Conservation (phyloP, 2,329 filamentous ascomycete species). For the Fusarium sp. region DNA sequence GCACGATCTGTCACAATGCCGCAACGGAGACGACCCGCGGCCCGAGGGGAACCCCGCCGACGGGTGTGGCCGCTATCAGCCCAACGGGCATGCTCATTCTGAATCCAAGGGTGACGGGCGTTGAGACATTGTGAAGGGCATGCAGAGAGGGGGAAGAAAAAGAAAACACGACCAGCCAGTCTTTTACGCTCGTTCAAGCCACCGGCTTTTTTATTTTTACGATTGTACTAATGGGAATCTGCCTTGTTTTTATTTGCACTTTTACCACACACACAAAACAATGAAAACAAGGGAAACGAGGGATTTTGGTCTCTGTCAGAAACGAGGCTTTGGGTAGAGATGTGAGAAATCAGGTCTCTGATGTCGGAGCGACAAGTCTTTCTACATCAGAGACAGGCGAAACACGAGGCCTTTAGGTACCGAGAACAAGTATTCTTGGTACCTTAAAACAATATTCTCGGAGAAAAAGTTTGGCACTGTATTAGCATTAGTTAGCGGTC, state of each 20-base stretch:
- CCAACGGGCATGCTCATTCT: not conserved
- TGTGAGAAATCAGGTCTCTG: not conserved
- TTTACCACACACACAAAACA: not conserved
- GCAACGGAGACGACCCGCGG: not conserved
- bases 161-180: not conserved
- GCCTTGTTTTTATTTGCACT: not conserved
- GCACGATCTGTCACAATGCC: constrained; percentile 1
- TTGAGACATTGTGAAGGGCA: not conserved
- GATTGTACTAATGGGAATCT: not conserved
- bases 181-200: not conserved
- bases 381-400: not conserved
- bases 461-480: constrained; percentile 1
- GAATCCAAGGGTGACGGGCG: not conserved
- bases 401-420: constrained; percentile 11
- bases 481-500: constrained; percentile 17
- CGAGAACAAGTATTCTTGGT: not conserved
- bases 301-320: not conserved
- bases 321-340: not conserved
- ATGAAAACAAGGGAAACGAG: not conserved
- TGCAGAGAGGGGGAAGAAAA: not conserved
- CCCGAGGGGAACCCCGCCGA: not conserved
- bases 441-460: not conserved
- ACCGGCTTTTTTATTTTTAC: not conserved
- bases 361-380: not conserved
- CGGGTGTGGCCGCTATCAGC: not conserved